These are phyloP conservation scores for Cyanidiococcus yangmingshanensis DNA, from an alignment of 23 red algal genomes.

Conservation along the genomic window DNA sequence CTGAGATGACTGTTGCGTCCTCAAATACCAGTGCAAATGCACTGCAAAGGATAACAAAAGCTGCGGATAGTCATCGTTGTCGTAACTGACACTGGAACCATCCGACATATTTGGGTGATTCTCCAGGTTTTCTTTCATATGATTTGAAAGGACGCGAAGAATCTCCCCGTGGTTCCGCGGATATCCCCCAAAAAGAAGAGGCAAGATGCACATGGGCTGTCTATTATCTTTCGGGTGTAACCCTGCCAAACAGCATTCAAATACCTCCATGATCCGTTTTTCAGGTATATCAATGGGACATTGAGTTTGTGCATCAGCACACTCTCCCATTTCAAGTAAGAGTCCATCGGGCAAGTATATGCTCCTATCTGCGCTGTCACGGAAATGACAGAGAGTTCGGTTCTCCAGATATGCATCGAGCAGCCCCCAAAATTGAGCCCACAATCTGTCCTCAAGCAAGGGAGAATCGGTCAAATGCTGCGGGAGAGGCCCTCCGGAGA, in stretches of 20 bases:
- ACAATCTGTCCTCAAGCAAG: background rate
- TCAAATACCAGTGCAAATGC: background rate
- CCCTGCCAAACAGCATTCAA: background rate
- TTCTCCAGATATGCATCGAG: background rate
- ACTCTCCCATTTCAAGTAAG: background rate
- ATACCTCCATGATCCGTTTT: background rate
- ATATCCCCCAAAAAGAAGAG: background rate
- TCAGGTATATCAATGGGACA: background rate
- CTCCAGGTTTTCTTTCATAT: background rate
- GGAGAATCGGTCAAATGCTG: background rate
- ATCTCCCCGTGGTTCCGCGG: background rate
- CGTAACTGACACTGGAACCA: background rate
- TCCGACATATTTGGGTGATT: background rate
- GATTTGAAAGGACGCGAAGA: background rate
- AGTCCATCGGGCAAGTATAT: background rate
- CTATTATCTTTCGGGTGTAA: background rate
- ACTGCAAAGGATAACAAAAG: background rate
- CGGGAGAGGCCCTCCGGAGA: background rate
- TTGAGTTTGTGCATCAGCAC: background rate
- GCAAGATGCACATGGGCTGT: background rate
- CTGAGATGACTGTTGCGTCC: background rate
- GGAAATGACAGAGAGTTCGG: background rate
- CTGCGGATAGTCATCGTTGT: background rate
- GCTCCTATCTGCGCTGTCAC: background rate
- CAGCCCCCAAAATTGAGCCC: background rate